Conservation (phyloP, 2,329 filamentous ascomycete species). For the Cercospora janseana region DNA sequence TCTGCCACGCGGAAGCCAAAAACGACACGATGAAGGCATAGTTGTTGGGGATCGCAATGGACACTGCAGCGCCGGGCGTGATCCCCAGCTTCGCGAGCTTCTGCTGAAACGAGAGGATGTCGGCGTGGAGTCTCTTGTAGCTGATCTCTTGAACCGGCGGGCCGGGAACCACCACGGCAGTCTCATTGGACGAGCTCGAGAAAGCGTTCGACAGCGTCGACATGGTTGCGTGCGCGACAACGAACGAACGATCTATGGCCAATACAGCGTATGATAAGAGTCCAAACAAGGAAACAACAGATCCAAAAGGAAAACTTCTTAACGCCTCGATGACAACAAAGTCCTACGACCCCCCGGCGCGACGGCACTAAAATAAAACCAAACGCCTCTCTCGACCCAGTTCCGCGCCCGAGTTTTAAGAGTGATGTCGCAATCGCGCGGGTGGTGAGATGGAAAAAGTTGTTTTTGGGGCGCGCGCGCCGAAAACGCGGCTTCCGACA, state of each 20-base stretch:
- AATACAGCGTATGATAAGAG: too few species aligned
- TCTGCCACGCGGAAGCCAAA: conserved; percentile 80
- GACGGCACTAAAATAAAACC: background rate
- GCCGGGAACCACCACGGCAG: conserved; percentile 72
- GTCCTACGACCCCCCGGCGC: background rate
- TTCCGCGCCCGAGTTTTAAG: too few species aligned
- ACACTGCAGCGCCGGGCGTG: conserved; percentile 67
- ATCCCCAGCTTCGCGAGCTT: conserved; percentile 76
- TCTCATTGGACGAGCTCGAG: conserved; percentile 50
- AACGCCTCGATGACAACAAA: too few species aligned
- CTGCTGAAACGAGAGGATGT: conserved; percentile 69
- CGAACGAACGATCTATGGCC: too few species aligned
- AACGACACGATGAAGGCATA: conserved; percentile 88
- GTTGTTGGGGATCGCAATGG: conserved; percentile 78
- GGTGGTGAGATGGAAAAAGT: background rate
- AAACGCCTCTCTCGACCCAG: background rate
- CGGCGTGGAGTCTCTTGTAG: conserved; percentile 64
- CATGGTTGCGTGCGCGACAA: too few species aligned
- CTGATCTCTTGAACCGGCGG: conserved; percentile 65
- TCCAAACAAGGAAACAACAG: background rate
- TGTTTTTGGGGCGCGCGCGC: conserved; percentile 1
- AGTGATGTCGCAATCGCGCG: conserved; percentile 4
- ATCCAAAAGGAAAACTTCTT: too few species aligned
- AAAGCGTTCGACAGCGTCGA: conserved; percentile 60
- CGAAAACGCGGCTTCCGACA: background rate